phyloP scores from a whole-genome alignment of 177 flowering plant species.

The Vitis hybrid region DNA sequence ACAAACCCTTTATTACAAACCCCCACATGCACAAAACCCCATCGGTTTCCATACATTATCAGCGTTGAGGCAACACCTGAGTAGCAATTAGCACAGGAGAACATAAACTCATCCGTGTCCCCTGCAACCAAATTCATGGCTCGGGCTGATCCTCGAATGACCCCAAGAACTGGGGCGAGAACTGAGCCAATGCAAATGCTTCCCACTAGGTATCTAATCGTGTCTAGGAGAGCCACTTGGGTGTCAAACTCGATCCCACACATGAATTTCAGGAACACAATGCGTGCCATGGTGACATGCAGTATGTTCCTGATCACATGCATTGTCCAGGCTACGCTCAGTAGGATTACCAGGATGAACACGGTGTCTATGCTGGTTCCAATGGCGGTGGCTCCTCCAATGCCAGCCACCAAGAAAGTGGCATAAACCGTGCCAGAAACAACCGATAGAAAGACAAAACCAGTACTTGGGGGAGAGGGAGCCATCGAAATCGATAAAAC shows the following conservation, averaged over 20 bases:
- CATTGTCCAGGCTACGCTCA: slow-evolving; percentile 58
- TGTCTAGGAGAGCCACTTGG: slow-evolving; percentile 18
- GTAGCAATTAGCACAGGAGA: slow-evolving; percentile 66
- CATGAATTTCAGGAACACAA: slow-evolving; percentile 30
- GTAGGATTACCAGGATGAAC: slow-evolving; percentile 38
- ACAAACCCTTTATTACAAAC: slow-evolving; percentile 50
- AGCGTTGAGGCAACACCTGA: slow-evolving; percentile 39
- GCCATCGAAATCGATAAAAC: slow-evolving; percentile 31
- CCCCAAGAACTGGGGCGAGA: slow-evolving; percentile 41
- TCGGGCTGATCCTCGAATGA: slow-evolving; percentile 43
- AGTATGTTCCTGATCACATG: slow-evolving; percentile 44
- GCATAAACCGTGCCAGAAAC: slow-evolving; percentile 22
- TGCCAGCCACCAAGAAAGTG: slow-evolving; percentile 39
- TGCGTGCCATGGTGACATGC: slow-evolving; percentile 38
- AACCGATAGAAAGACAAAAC: slow-evolving; percentile 16
- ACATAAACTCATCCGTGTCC: slow-evolving; percentile 67
- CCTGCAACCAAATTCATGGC: slow-evolving; percentile 41
- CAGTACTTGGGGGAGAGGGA: slow-evolving; percentile 17
- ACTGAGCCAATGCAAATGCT: slow-evolving; percentile 49
- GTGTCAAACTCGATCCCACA: slow-evolving; percentile 21
- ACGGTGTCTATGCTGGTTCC: slow-evolving; percentile 20
- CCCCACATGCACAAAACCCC: slow-evolving; percentile 78
- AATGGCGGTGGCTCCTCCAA: slow-evolving; percentile 44
- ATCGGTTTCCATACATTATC: slow-evolving; percentile 36
- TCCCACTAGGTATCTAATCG: slow-evolving; percentile 29